Base-by-base conservation (phyloP, 139 green algal genomes). In the Dunaliella sp. region DNA sequence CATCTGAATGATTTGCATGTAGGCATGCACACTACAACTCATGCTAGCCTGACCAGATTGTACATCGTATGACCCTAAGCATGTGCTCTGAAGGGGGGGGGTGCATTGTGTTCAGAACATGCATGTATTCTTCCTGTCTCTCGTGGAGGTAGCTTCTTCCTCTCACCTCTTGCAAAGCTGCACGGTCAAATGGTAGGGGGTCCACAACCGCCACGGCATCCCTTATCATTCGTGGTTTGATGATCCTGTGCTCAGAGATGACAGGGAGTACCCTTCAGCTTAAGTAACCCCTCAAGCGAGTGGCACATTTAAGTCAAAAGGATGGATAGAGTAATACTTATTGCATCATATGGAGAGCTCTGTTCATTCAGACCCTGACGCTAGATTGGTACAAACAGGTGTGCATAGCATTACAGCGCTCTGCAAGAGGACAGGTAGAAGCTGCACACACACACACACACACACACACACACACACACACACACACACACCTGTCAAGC, bases 131-230 rank as follows among this genome's bases (percentile, higher is more conserved):
- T 74, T 21, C 58, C 22, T n/a, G 22, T 74, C 22, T 24, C 58
- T n/a, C 58, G 58, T 24, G 58, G 31, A 31, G 26, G 31, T 26
- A 36, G 74, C 74, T 25, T 3, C 74, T 16, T 36, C 74, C 36
- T 1, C 35, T 38, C 7, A 90, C 89, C 2, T 80, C 79, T 37
- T 84, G 35, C 65, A 92, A 85, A 12, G 85, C 89, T 3, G 80
- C 73, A 1, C 89, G 65, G 83, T 92, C 87, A 36, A 89, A 92
- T 1, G 89, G 80, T 38, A 90, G 81, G 12, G 89, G 89, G 74
- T 88, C 87, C 75, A 92, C 84, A 34, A 92, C 34, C 21, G 83
- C 77, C 35, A 92, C 31, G 7, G 87, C 83, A 74, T 90, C 89
- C 3, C 79, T 57, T 0, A 92, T 73, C 36, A 92, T 79, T 1